Evolutionary conservation across 108 stramenopile species (phyloP).

Genomic region (Nannochloropsis gaditana): DNA sequence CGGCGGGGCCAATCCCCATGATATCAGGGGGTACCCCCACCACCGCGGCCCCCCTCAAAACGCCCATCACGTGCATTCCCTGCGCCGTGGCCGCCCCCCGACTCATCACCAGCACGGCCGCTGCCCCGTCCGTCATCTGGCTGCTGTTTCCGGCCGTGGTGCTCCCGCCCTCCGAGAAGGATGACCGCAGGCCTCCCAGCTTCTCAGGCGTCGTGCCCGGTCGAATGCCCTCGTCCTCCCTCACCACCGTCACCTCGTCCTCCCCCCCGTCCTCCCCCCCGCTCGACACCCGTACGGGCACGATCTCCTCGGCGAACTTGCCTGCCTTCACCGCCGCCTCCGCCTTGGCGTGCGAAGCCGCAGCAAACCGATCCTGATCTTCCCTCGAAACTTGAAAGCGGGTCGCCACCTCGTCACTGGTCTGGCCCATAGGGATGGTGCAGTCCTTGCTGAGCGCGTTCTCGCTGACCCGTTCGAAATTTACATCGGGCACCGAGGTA

Average conservation of each 20-base stretch:
- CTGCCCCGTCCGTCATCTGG: slow-evolving; percentile 92
- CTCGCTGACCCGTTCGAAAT: slow-evolving; percentile 49
- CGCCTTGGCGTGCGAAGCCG: slow-evolving; percentile 69
- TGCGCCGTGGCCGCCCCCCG: slow-evolving; percentile 63
- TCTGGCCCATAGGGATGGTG: slow-evolving; percentile 90
- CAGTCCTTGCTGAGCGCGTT: slow-evolving; percentile 68
- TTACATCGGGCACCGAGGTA: slow-evolving; percentile 18
- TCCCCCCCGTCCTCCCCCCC: slow-evolving; percentile 43
- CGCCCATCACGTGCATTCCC: slow-evolving; percentile 66
- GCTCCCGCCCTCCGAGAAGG: slow-evolving; percentile 69
- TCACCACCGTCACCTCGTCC: slow-evolving; percentile 43
- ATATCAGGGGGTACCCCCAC: slow-evolving; percentile 78
- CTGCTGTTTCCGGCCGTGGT: slow-evolving; percentile 76
- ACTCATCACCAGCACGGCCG: slow-evolving; percentile 82
- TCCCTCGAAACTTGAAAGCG: slow-evolving; percentile 58
- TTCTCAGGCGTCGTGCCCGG: slow-evolving; percentile 64
- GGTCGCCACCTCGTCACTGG: slow-evolving; percentile 82
- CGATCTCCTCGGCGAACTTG: slow-evolving; percentile 77
- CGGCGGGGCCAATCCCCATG: slow-evolving; percentile 91
- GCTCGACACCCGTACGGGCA: slow-evolving; percentile 60
- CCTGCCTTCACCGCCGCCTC: slow-evolving; percentile 64
- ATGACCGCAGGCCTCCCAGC: slow-evolving; percentile 69
- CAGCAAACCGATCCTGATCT: slow-evolving; percentile 77
- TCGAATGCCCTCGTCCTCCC: slow-evolving; percentile 86
- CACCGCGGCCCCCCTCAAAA: slow-evolving; percentile 70